Conservation (phyloP, 345 rosid genomes). For the Camelina laxa region DNA sequence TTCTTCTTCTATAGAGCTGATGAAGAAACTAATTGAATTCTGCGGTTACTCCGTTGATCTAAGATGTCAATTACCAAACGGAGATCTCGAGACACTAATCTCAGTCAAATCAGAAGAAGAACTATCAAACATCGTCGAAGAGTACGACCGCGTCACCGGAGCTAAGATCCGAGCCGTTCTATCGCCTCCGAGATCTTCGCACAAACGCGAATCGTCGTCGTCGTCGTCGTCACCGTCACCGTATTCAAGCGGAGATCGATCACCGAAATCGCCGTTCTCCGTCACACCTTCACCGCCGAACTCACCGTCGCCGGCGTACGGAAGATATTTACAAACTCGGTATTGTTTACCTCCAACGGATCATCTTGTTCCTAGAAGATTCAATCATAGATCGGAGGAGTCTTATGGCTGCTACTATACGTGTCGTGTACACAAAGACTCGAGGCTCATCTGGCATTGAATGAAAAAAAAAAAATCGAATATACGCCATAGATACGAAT, state of each 20-base stretch:
- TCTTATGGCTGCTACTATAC: slow-evolving; percentile 37
- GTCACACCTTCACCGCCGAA: slow-evolving; percentile 43
- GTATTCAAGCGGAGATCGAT: slow-evolving; percentile 49
- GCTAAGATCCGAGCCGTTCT: slow-evolving; percentile 62
- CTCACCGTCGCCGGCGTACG: slow-evolving; percentile 39
- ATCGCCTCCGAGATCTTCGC: slow-evolving; percentile 52
- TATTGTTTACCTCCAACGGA: slow-evolving; percentile 42
- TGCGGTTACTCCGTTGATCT: slow-evolving; percentile 53
- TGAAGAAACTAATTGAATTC: slow-evolving; percentile 48
- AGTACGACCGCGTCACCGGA: slow-evolving; percentile 47
- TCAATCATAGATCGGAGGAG: slow-evolving; percentile 27
- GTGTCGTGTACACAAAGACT: slow-evolving; percentile 37
- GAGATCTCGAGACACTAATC: slow-evolving; percentile 79
- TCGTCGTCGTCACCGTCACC: background rate
- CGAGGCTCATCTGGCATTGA: slow-evolving; percentile 44
- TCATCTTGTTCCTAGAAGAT: slow-evolving; percentile 35
- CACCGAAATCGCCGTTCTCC: slow-evolving; percentile 37
- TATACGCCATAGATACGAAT: slow-evolving; percentile 30
- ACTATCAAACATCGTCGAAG: slow-evolving; percentile 54
- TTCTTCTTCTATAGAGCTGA: slow-evolving; percentile 50
- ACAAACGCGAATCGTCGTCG: slow-evolving; percentile 58
- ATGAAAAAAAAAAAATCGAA: background rate
- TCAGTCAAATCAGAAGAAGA: slow-evolving; percentile 85
- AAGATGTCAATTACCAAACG: slow-evolving; percentile 76
- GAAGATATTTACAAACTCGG: slow-evolving; percentile 14